Base-by-base conservation (phyloP, 345 rosid genomes). In the Acer saccharum region DNA sequence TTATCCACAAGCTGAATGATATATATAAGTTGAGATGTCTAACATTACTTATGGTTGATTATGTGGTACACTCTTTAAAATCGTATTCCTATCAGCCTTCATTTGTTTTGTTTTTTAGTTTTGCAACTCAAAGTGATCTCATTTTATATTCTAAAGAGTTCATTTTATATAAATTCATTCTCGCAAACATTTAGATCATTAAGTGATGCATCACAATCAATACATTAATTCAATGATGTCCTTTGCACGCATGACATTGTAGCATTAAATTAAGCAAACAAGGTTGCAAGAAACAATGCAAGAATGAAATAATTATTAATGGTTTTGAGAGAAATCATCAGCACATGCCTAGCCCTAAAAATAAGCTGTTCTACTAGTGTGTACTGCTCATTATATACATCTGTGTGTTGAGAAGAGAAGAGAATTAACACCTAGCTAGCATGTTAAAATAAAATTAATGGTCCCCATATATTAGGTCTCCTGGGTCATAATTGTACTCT, bases 401-500 rank as follows among this genome's bases (percentile, higher is more conserved):
- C 39, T 68, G 76, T 60, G 10, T 73, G 29, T 65, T 11, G 61
- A 64, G 41, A 79, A 79, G 67, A 35, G 39, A 35, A 32, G 39
- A 4, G 39, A 35, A 35, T 35, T 35, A 4, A 35, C 39, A 35
- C 39, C 39, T 63, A 60, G 9, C 23, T 60, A 39, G 65, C 79
- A 71, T 64, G 77, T 77, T 35, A 3, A 21, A 73, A 68, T 65
- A 65, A 32, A 80, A 32, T 35, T 35, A 35, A 80, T 87, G 94
- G 94, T 90, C 93, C 92, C 90, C 92, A 58, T 70, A 65, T 35
- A 68, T 46, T 68, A 76, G 81, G 82, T 76, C 71, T 71, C 79
- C 29, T 78, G 43, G 83, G 82, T 87, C 83, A 85, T 87, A 78
- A 86, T 81, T 87, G 86, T 87, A 84, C 83, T 81, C 87, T 86